phyloP scores from a whole-genome alignment of 768 basidiomycete species.

The Trichaptum fuscoviolaceum region DNA sequence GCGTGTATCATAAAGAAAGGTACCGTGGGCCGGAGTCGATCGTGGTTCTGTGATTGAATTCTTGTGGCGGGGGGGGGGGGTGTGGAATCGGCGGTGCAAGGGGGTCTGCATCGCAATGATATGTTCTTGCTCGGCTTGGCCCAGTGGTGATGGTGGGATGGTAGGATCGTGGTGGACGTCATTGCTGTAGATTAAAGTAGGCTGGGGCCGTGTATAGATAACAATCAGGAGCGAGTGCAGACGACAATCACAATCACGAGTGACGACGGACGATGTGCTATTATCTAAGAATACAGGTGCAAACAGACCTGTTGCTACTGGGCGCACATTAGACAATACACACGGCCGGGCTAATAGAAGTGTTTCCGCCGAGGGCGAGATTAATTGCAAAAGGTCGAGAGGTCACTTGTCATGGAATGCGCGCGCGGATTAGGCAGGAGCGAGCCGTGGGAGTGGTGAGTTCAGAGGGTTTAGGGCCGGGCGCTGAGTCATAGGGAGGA shows the following conservation, averaged over 20 bases:
- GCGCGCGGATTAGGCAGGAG: background rate
- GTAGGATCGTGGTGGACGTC: background rate
- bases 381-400: no score
- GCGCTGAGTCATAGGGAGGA: background rate
- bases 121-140: background rate
- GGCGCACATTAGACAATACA: no score
- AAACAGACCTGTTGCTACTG: background rate
- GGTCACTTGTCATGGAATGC: no score
- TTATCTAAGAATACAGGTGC: background rate
- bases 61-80: background rate
- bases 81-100: background rate
- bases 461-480: background rate
- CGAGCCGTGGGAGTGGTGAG: background rate
- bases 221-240: background rate
- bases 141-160: background rate
- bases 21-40: slow-evolving; percentile 56
- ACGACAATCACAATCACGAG: background rate
- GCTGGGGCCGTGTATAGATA: background rate
- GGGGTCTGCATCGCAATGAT: background rate
- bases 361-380: background rate
- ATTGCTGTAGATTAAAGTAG: slow-evolving; percentile 1
- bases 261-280: background rate
- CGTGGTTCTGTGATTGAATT: slow-evolving; percentile 46
- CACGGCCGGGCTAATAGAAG: background rate
- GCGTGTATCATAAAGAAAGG: slow-evolving; percentile 75